Conservation (phyloP, 495 filamentous ascomycete species). For the Aeminium ludgeri region DNA sequence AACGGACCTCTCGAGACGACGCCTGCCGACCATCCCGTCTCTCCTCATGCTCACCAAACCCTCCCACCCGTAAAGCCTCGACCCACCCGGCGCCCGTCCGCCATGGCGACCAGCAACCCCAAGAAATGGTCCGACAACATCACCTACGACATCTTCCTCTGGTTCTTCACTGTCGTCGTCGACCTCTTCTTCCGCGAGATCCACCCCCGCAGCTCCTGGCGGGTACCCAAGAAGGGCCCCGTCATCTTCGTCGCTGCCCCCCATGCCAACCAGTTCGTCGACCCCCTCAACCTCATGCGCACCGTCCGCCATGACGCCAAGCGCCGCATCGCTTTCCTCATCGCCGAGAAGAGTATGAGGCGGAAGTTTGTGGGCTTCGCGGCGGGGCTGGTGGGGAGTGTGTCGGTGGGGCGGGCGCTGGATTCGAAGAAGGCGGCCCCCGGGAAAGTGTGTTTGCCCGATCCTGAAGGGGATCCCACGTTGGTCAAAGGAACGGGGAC, state of each 20-base stretch:
- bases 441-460: conserved; percentile 80
- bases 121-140: conserved; percentile 3
- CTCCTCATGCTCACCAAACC: too few relatives aligned
- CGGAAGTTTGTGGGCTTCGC: conserved; percentile 71
- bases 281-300: conserved; percentile 85
- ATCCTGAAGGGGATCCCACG: conserved; percentile 69
- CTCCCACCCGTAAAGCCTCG: too few relatives aligned
- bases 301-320: conserved; percentile 69
- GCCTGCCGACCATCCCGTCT: too few relatives aligned
- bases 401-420: conserved; percentile 78
- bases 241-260: conserved; percentile 96
- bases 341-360: conserved; percentile 84
- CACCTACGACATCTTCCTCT: conserved; percentile 61
- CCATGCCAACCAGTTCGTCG: conserved; percentile 98
- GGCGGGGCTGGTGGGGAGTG: conserved; percentile 61
- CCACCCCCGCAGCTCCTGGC: conserved; percentile 85
- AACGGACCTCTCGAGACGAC: too few relatives aligned
- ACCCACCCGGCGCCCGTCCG: too few relatives aligned
- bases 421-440: conserved; percentile 65
- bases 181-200: conserved; percentile 97
- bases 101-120: too few relatives aligned
- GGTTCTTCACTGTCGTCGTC: conserved; percentile 64
- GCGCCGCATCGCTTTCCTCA: conserved; percentile 78
- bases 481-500: conserved; percentile 73
- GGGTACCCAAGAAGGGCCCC: conserved; percentile 69